These are phyloP conservation scores for Pistacia atlantica DNA, from an alignment of 345 rosid species.

Conservation along the genomic window DNA sequence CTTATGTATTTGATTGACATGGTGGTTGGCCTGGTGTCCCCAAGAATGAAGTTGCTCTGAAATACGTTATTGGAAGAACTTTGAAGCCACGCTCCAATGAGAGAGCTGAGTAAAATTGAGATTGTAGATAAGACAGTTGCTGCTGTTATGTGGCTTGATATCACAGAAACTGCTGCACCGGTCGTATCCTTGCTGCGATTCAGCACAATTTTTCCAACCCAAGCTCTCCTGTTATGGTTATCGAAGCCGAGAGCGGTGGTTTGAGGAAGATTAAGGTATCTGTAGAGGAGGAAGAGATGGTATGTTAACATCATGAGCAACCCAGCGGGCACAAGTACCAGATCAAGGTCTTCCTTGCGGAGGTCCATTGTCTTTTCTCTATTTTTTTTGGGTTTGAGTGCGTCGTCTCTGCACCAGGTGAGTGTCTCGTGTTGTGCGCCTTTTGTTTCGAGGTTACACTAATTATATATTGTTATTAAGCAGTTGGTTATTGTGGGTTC, in stretches of 20 bases:
- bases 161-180: conserved; percentile 43
- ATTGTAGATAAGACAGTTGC: conserved; percentile 63
- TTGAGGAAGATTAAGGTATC: conserved; percentile 58
- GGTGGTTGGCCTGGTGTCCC: conserved; percentile 39
- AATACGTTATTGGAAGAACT: conserved; percentile 42
- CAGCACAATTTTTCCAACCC: conserved; percentile 75
- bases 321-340: conserved; percentile 68
- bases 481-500: too few species aligned
- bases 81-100: conserved; percentile 84
- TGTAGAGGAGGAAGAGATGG: conserved; percentile 63
- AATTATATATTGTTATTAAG: too few species aligned
- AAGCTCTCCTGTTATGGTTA: conserved; percentile 67
- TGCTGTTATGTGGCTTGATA: conserved; percentile 55
- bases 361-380: conserved; percentile 26
- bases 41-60: conserved; percentile 47
- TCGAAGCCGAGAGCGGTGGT: conserved; percentile 69
- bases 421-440: too few species aligned
- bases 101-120: conserved; percentile 68
- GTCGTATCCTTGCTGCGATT: conserved; percentile 38
- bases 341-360: conserved; percentile 60
- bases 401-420: too few species aligned
- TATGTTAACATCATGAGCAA: conserved; percentile 55
- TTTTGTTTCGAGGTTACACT: too few species aligned
- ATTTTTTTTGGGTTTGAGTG: too few species aligned
- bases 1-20: conserved; percentile 45